Conservation (phyloP, 2,329 filamentous ascomycete species). For the Volutella citrinella region DNA sequence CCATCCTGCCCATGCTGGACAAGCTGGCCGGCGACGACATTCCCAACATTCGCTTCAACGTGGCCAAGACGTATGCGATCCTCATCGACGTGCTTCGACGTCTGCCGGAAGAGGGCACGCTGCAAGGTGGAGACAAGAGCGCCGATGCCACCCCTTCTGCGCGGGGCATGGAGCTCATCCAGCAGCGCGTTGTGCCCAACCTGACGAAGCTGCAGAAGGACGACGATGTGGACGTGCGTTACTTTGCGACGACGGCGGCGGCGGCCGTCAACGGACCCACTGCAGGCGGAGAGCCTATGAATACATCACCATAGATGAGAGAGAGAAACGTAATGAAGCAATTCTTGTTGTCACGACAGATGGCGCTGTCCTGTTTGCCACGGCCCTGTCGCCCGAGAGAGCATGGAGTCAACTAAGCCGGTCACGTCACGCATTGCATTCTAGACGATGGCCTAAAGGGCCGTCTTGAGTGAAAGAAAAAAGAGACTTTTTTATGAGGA, state of each 20-base stretch:
- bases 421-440: constrained; percentile 20
- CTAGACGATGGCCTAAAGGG: constrained; percentile 14
- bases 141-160: constrained; percentile 61
- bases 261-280: constrained; percentile 50
- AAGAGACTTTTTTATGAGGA: too few species aligned
- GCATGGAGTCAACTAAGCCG: constrained; percentile 14
- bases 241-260: constrained; percentile 90
- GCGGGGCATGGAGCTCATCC: constrained; percentile 74
- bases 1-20: constrained; percentile 93
- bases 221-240: constrained; percentile 96
- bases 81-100: constrained; percentile 90
- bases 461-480: too few species aligned
- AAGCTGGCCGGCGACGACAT: constrained; percentile 93
- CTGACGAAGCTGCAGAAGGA: constrained; percentile 95
- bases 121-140: constrained; percentile 81
- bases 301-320: constrained; percentile 61
- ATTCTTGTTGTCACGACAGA: constrained; percentile 43
- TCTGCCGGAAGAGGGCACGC: constrained; percentile 82
- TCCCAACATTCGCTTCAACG: constrained; percentile 98
- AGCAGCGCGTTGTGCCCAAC: constrained; percentile 82
- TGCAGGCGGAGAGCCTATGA: constrained; percentile 57
- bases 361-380: constrained; percentile 16
- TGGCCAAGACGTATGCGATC: constrained; percentile 93
- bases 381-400: constrained; percentile 15
- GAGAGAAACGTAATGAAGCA: constrained; percentile 48